phyloP scores from a whole-genome alignment of 352 stramenopile genomes.

The Phytopythium chamaehyphon region DNA sequence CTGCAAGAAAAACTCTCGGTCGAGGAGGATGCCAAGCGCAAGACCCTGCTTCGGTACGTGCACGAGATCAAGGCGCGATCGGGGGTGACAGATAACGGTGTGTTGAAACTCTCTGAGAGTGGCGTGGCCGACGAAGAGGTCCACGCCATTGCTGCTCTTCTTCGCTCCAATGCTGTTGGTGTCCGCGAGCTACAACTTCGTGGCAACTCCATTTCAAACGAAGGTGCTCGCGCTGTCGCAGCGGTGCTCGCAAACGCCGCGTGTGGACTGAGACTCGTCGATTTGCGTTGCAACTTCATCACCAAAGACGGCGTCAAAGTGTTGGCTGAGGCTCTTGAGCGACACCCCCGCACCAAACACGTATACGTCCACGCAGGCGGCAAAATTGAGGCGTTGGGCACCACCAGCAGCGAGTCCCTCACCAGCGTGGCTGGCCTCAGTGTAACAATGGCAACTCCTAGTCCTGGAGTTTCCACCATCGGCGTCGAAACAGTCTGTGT shows the following conservation, averaged over 20 bases:
- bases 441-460: constrained; percentile 27
- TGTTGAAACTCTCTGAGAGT: constrained; percentile 85
- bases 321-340: constrained; percentile 92
- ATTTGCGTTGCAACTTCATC: constrained; percentile 92
- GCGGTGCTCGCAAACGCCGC: constrained; percentile 82
- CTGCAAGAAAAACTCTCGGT: constrained; percentile 82
- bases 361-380: constrained; percentile 95
- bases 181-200: constrained; percentile 93
- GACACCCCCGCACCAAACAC: constrained; percentile 90
- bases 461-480: constrained; percentile 43
- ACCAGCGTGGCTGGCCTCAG: constrained; percentile 10
- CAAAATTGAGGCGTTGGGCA: constrained; percentile 94
- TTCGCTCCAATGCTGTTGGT: constrained; percentile 81
- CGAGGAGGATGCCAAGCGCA: constrained; percentile 95
- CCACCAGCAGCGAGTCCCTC: constrained; percentile 22
- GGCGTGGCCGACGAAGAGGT: constrained; percentile 94
- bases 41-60: constrained; percentile 93
- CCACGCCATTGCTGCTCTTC: constrained; percentile 91
- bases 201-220: constrained; percentile 88
- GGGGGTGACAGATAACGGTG: constrained; percentile 19
- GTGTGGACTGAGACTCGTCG: constrained; percentile 79
- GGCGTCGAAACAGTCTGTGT: constrained; percentile 93
- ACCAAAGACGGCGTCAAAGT: constrained; percentile 89
- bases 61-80: constrained; percentile 89
- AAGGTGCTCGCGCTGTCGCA: constrained; percentile 91